Base-by-base conservation (phyloP, 768 basidiomycete genomes). In the Phallus indusiatus region DNA sequence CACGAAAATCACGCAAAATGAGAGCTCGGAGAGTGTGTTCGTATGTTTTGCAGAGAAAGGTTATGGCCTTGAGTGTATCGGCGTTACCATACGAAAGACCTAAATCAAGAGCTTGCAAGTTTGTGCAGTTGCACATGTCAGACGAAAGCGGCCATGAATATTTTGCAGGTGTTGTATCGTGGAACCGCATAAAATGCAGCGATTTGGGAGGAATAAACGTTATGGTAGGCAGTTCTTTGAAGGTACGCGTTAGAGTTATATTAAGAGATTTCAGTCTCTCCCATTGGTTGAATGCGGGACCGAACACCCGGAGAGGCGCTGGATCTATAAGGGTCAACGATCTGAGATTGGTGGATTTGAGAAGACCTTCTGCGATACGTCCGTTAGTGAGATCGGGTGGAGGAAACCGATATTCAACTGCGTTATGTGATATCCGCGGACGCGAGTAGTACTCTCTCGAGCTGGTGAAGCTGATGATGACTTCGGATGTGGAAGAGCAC, bases 11-110 rank as follows among this genome's bases (percentile, higher is more conserved):
- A 10, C 42, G 42, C 33, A 64, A 37, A 22, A 59, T 62, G 1
- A 64, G 58, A 16, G 55, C 50, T n/a, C 53, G 59, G 34, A 65
- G 63, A 51, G 64, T 48, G 35, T 64, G 54, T 33, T 62, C 58
- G 47, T 65, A 65, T 5, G 63, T 28, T 7, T 10, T 49, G 48
- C 61, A 50, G 36, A 65, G 63, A 53, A 59, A 65, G 17, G 59
- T 59, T 17, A 64, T 54, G 5, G 60, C 63, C 24, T 35, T 14
- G 9, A 53, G 4, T 10, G 50, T 54, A 34, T 36, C 36, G 16
- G 46, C 46, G 28, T n/a, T 9, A 21, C 55, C 36, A 33, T 36
- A 28, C 5, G 47, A 24, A 22, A 64, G n/a, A 11, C 60, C 64
- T n/a, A 65, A 51, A 53, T 64, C 58, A 34, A 65, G 54, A 12